A percentile compares a stretch with the other conserved stretches of the same genome.
Evolutionary conservation across 116 monocot genomes (phyloP).

Genomic region (Cymodocea nodosa): DNA sequence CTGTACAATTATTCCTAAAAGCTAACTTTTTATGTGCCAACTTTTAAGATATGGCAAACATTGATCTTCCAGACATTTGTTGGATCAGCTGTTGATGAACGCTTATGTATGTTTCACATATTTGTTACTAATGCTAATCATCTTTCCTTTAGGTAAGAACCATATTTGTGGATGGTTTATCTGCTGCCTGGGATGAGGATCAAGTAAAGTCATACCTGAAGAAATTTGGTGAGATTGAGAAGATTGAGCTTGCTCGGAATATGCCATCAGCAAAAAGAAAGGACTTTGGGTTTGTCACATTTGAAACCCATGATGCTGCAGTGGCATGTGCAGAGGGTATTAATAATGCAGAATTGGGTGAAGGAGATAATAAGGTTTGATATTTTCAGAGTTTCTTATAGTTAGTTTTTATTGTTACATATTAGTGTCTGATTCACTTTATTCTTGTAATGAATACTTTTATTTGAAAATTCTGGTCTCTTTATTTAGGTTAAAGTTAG

Average conservation of each 20-base stretch:
- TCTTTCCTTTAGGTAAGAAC: slow-evolving; percentile 62
- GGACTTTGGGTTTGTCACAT: slow-evolving; percentile 99
- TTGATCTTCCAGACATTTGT: background rate
- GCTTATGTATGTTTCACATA: background rate
- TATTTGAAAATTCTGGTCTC: background rate
- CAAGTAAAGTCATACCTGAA: slow-evolving; percentile 58
- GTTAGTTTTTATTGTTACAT: background rate
- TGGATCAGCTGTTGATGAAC: background rate
- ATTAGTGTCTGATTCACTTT: no score
- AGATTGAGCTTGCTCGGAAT: slow-evolving; percentile 89
- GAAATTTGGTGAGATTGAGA: slow-evolving; percentile 82
- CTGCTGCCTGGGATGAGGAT: slow-evolving; percentile 93
- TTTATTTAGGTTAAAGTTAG: slow-evolving; percentile 65
- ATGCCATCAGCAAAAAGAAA: slow-evolving; percentile 94
- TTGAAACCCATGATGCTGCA: slow-evolving; percentile 84
- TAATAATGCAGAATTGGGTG: slow-evolving; percentile 72
- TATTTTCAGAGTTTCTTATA: background rate
- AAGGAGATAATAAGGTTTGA: slow-evolving; percentile 80
- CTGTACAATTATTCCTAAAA: background rate
- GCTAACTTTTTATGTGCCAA: background rate
- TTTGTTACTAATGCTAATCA: background rate
- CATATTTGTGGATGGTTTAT: slow-evolving; percentile 87
- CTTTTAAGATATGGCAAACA: background rate
- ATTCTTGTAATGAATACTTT: no score
- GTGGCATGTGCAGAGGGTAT: slow-evolving; percentile 76